phyloP scores from a whole-genome alignment of 768 basidiomycete genomes.

The Lactarius hengduanensis region DNA sequence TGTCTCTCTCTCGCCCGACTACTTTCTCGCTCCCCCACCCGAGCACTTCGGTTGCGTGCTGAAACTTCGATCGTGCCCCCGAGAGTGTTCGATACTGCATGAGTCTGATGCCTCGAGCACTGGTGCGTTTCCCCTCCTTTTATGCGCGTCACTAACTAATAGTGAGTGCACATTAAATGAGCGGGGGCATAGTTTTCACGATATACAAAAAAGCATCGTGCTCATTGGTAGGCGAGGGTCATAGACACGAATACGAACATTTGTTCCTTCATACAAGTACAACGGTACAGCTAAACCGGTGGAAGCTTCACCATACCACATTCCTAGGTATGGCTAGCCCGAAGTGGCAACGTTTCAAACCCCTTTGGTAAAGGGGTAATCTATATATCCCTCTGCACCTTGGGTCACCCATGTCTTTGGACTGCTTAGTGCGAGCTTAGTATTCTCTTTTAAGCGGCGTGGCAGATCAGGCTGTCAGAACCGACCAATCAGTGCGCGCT shows the following conservation, averaged over 20 bases:
- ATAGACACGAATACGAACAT: slow-evolving; percentile 7
- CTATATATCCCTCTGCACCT: slow-evolving; percentile 24
- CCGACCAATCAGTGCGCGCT: neutral
- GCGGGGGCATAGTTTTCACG: slow-evolving; percentile 91
- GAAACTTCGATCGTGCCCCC: too few species aligned
- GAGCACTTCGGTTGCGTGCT: too few species aligned
- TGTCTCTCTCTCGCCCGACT: too few species aligned
- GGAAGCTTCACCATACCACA: neutral
- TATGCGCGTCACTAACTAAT: neutral
- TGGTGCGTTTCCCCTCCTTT: slow-evolving; percentile 52
- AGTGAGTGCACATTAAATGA: slow-evolving; percentile 53
- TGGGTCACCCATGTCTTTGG: neutral
- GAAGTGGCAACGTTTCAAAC: neutral
- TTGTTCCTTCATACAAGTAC: neutral
- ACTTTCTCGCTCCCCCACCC: too few species aligned
- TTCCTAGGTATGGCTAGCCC: neutral
- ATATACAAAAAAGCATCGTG: slow-evolving; percentile 66
- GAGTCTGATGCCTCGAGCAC: slow-evolving; percentile 2
- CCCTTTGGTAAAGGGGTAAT: slow-evolving; percentile 25
- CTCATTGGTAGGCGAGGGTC: slow-evolving; percentile 29
- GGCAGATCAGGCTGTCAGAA: slow-evolving; percentile 27
- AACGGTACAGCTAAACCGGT: neutral
- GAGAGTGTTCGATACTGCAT: too few species aligned
- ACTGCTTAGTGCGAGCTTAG: neutral
- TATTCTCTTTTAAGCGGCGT: slow-evolving; percentile 13